Conservation (phyloP, 257 asterid genomes). For the Salvia splendens region DNA sequence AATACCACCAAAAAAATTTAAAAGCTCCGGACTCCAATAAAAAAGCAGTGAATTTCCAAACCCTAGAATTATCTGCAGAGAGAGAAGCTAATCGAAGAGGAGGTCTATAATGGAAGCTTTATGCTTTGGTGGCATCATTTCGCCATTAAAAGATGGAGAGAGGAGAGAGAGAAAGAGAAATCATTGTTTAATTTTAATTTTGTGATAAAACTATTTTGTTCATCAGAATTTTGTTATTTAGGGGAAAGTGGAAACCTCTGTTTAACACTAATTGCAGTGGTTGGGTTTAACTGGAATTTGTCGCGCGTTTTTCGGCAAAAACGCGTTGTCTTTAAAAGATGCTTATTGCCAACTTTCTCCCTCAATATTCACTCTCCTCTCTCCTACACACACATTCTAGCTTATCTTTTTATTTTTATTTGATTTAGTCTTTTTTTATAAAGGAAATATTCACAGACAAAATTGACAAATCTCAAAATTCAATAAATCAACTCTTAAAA, state of each 20-base stretch:
- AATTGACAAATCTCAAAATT: too few relatives aligned
- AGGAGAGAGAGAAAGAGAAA: constrained; percentile 31
- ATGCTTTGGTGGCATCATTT: constrained; percentile 37
- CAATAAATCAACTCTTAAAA: too few relatives aligned
- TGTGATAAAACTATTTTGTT: not conserved
- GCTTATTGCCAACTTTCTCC: constrained; percentile 9
- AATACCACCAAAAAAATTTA: constrained; percentile 10
- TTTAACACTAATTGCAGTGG: constrained; percentile 32
- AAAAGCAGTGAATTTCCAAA: constrained; percentile 13
- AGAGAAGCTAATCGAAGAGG: constrained; percentile 37
- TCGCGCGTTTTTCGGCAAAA: constrained; percentile 27
- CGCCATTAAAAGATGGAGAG: constrained; percentile 39
- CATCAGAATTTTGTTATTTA: constrained; percentile 12
- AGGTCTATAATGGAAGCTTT: constrained; percentile 38
- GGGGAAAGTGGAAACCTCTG: constrained; percentile 29
- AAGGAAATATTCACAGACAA: too few relatives aligned
- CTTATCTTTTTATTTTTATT: not conserved
- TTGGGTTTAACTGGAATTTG: constrained; percentile 31
- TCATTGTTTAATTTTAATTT: not conserved
- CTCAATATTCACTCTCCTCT: not conserved
- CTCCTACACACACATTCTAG: not conserved
- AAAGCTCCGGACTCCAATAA: constrained; percentile 8
- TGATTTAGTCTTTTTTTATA: not conserved
- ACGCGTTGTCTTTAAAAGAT: constrained; percentile 30
- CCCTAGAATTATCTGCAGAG: constrained; percentile 32